Evolutionary conservation across 2,329 filamentous ascomycete species (phyloP), one percentile per base, ranked within the genome.

Genomic region (Fusarium kyushuense): DNA sequence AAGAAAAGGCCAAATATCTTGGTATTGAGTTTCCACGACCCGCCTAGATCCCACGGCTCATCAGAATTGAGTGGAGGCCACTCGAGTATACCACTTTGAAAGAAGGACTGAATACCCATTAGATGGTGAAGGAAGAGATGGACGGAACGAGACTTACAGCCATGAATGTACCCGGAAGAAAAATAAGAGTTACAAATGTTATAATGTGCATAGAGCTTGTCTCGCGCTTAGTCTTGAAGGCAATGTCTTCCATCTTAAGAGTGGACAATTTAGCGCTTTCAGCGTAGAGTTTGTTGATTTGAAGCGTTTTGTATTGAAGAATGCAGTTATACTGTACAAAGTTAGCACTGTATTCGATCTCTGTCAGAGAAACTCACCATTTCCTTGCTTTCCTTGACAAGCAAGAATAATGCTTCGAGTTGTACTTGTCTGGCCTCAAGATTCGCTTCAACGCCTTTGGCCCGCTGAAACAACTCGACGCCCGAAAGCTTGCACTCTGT

Each of bases 161-260:
- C 35, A 70, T 64, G n/a, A 70, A 70, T 5, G 67, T 70, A 2
- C 46, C 62, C 0, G 67, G 67, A 0, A 70, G 46, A 5, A 70
- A 69, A 3, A 70, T 56, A 2, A 70, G 53, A 10, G 67, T 67
- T 11, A 70, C 58, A 17, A 67, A 42, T 2, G 67, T 64, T 4
- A 70, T 64, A 5, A 70, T 42, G 9, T 70, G 66, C 63, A 70
- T 70, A 2, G 67, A 70, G 1, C 55, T 64, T 12, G 67, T 70
- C 17, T 70, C 66, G 19, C 32, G 49, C 17, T 70, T 70, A 0
- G 67, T 70, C 42, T 67, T 67, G 46, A 58, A 23, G 3, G 67
- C 67, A 12, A 70, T 70, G 8, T n/a, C 27, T 13, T 70, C 58
- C 67, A 69, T 69, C 4, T 67, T 70, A 3, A 23, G 25, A 9